Evolutionary conservation across 371 early-diverging fungal species (phyloP).

Genomic region (Synchytrium microbalum): DNA sequence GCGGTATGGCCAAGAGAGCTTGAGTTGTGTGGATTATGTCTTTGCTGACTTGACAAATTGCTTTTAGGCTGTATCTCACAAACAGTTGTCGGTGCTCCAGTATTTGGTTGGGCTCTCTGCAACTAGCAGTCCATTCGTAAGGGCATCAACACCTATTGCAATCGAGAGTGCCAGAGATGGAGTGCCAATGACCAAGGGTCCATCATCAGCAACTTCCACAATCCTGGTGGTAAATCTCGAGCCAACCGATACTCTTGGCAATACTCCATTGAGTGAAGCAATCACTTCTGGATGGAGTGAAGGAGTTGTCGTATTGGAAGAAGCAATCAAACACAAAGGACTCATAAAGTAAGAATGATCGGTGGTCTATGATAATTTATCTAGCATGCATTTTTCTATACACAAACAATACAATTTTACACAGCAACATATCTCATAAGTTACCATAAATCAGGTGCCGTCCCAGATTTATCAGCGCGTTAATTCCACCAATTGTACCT

Average conservation of each 20-base stretch:
- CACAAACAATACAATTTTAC: too few relatives aligned
- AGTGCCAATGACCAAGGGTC: too few relatives aligned
- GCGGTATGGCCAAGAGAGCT: slow-evolving; percentile 24
- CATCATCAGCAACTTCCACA: too few relatives aligned
- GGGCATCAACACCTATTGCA: slow-evolving; percentile 8
- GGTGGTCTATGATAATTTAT: too few relatives aligned
- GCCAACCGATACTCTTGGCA: slow-evolving; percentile 46
- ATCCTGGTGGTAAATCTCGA: slow-evolving; percentile 30
- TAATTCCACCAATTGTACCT: slow-evolving; percentile 22
- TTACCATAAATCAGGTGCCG: background rate
- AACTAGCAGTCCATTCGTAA: too few relatives aligned
- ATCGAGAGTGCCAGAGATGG: too few relatives aligned
- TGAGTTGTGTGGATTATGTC: background rate
- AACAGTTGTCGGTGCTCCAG: slow-evolving; percentile 37
- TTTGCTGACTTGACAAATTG: too few relatives aligned
- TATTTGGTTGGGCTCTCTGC: too few relatives aligned
- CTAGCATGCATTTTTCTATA: too few relatives aligned
- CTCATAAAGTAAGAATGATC: too few relatives aligned
- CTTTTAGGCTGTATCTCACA: slow-evolving; percentile 39
- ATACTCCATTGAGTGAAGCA: slow-evolving; percentile 44
- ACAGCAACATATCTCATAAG: too few relatives aligned
- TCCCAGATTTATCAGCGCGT: slow-evolving; percentile 15
- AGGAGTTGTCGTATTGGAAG: background rate
- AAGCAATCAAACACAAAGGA: too few relatives aligned
- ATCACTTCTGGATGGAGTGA: background rate